Evolutionary conservation across 2,329 filamentous ascomycete genomes (phyloP).

Genomic region (Penicillium hordei): DNA sequence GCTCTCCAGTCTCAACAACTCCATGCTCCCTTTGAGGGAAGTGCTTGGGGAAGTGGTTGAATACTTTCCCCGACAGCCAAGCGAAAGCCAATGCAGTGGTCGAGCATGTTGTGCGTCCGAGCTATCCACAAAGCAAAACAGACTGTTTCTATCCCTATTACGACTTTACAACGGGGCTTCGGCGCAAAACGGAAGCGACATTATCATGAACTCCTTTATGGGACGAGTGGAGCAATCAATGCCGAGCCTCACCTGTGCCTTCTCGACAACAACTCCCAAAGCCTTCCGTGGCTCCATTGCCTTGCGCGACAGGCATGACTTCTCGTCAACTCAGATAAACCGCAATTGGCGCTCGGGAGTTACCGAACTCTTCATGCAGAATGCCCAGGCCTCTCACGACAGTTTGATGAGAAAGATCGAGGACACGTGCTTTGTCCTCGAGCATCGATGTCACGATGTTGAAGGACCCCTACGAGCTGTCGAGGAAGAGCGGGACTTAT

Average conservation of each 20-base stretch:
- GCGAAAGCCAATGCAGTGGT: conserved; percentile 21
- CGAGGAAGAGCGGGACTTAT: conserved; percentile 32
- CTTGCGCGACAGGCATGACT: conserved; percentile 13
- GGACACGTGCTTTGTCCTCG: conserved; percentile 57
- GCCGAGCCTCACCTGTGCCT: conserved; percentile 15
- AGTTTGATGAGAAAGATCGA: conserved; percentile 51
- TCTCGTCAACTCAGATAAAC: conserved; percentile 23
- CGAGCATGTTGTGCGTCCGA: conserved; percentile 17
- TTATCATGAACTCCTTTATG: conserved; percentile 25
- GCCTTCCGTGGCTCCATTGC: conserved; percentile 13
- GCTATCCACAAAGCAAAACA: conserved; percentile 25
- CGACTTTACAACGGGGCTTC: conserved; percentile 26
- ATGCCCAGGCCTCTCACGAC: conserved; percentile 48
- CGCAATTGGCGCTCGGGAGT: conserved; percentile 54
- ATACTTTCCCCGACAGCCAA: conserved; percentile 22
- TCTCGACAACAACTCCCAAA: conserved; percentile 13
- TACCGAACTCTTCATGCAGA: conserved; percentile 44
- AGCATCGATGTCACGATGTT: conserved; percentile 55
- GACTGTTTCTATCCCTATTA: conserved; percentile 28
- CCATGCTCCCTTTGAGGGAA: conserved; percentile 15
- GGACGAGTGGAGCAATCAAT: conserved; percentile 13
- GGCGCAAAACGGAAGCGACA: conserved; percentile 5
- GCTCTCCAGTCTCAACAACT: conserved; percentile 11
- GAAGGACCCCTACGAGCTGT: conserved; percentile 54
- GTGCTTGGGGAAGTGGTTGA: conserved; percentile 19